A percentile compares a stretch with the other conserved stretches of the same genome.
These are phyloP conservation scores for Paecilomyces niveus DNA, from an alignment of 2,329 filamentous ascomycete genomes.

Conservation along the genomic window DNA sequence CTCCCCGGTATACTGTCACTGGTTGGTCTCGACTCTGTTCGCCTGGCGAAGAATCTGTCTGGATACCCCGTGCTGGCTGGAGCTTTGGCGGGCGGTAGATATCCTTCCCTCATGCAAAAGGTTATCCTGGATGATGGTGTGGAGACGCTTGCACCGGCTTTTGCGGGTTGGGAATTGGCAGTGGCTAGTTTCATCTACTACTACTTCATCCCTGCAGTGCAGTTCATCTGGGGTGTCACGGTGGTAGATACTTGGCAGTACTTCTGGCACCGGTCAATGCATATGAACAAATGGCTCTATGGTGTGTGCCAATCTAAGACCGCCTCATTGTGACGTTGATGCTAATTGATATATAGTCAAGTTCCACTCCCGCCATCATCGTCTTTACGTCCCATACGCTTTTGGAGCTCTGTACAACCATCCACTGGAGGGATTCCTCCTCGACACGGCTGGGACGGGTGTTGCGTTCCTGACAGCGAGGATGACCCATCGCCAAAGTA, in stretches of 20 bases:
- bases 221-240: slow-evolving; percentile 66
- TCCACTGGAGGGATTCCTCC: slow-evolving; percentile 83
- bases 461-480: slow-evolving; percentile 73
- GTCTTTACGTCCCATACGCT: slow-evolving; percentile 94
- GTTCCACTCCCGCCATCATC: slow-evolving; percentile 93
- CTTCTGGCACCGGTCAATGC: slow-evolving; percentile 93
- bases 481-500: slow-evolving; percentile 79
- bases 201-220: slow-evolving; percentile 64
- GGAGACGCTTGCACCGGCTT: slow-evolving; percentile 54
- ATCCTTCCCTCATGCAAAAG: slow-evolving; percentile 61
- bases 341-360: slow-evolving; percentile 49
- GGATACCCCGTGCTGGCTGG: slow-evolving; percentile 69
- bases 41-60: slow-evolving; percentile 68
- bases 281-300: slow-evolving; percentile 95
- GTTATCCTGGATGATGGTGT: slow-evolving; percentile 47
- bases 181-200: slow-evolving; percentile 75
- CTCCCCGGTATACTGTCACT: slow-evolving; percentile 64
- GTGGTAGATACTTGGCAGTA: slow-evolving; percentile 97
- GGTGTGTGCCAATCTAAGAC: slow-evolving; percentile 44
- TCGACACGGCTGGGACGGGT: slow-evolving; percentile 84
- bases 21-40: slow-evolving; percentile 67
- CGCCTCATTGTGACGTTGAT: neutral
- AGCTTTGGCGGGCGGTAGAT: slow-evolving; percentile 70
- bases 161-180: slow-evolving; percentile 74
- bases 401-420: slow-evolving; percentile 97